Base-by-base conservation (phyloP, 495 filamentous ascomycete genomes). In the Trichocladium uniseriatum region DNA sequence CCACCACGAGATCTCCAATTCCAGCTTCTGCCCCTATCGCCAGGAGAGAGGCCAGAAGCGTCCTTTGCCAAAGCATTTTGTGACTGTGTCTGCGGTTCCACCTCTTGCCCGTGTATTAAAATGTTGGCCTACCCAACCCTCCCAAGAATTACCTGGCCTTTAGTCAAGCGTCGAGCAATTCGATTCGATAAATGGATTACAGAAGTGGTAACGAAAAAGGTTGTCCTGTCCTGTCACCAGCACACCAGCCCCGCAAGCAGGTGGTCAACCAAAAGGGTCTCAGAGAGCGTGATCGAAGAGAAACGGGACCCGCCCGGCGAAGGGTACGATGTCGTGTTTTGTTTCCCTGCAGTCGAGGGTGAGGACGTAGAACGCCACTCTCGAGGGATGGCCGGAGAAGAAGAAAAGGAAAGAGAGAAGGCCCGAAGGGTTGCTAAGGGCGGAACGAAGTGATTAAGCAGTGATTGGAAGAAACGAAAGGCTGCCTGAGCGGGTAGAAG, bases 41-140 rank as follows among this genome's bases (percentile, higher is more conserved):
- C 32, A 64, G 56, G 45, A 66, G 53, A 18, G 61, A 46, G 53
- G 58, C 52, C 34, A 51, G 50, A 24, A 63, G 43, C 15, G 51
- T 52, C 27, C 38, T 55, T 47, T 62, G 58, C 60, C 63, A 66
- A 41, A 56, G 38, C 60, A 66, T 63, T 6, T 28, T 59, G 40
- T 36, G 31, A 35, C 19, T 50, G 53, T 52, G 24, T 43, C 22
- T 38, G 20, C 24, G 36, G 7, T 45, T 56, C 52, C 58, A 16
- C 43, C 55, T 56, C 55, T 49, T 53, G 32, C n/a, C 42, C 8
- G 16, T 50, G 45, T 38, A 51, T 57, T 57, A 61, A 41, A 0
- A 20, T 22, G 20, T 18, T 13, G 15, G 24, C n/a, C 27, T 27
- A 18, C 28, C 32, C 42, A 45, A 22, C 40, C 15, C 28, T 44